Base-by-base conservation (phyloP, 2,329 filamentous ascomycete species). In the Aureobasidium sp. region DNA sequence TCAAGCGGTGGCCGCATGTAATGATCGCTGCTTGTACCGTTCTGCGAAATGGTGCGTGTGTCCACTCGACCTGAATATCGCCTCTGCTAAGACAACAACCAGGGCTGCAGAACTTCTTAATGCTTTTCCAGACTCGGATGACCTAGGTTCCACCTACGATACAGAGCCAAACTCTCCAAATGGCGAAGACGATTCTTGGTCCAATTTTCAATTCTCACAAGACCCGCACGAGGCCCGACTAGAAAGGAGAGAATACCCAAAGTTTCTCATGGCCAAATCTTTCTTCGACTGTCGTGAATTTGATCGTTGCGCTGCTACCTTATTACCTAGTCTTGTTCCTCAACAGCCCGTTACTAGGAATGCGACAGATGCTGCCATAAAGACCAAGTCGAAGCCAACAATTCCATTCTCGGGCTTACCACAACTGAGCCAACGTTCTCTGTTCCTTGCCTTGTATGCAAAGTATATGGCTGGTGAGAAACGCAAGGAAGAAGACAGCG, bases 231-330 rank as follows among this genome's bases (percentile, higher is more conserved):
- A 66, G 46, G 86, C 87, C 12, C 78, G 81, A 0, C 81, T 96
- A 2, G 92, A 97, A 73, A 83, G 87, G 0, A 85, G 82, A 68
- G 93, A 97, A 75, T 79, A 90, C 37, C 86, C 88, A 75, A 89
- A 86, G 70, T 97, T 93, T 72, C 83, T 97, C 2, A 81, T 97
- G 23, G 93, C 94, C 59, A 97, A 97, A 74, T 89, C 93, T 0
- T 88, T 95, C 68, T 97, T 97, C 72, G 93, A 97, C 74, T 96
- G 91, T 69, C 88, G 90, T 68, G 94, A 99, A 73, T 97, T 88
- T 70, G 93, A 97, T 71, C 89, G 94, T 66, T 97, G 93, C 73
- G 89, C 93, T 34, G 89, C 90, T 57, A 88, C 95, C 42, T 95
- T 96, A 70, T 80, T 96, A 1, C 90, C 90, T n/a, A 84, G 90